These are phyloP conservation scores for Penicillium malachiteum DNA, from an alignment of 495 filamentous ascomycete species.

Conservation along the genomic window DNA sequence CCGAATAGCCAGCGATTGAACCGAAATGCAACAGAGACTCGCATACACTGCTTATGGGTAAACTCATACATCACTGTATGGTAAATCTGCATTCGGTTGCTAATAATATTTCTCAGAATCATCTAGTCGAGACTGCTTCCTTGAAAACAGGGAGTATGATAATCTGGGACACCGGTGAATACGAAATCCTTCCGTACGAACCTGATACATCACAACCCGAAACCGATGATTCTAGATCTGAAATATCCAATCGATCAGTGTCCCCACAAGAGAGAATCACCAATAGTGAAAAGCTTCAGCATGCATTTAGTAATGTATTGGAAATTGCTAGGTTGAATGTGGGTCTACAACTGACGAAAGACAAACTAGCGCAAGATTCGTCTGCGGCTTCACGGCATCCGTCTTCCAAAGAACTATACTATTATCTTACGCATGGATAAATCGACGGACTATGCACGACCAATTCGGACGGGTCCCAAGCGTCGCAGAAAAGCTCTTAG, in stretches of 20 bases:
- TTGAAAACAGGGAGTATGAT: slow-evolving; percentile 59
- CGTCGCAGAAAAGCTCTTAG: slow-evolving; percentile 18
- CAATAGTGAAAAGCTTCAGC: slow-evolving; percentile 53
- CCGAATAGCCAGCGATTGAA: slow-evolving; percentile 56
- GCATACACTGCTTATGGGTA: slow-evolving; percentile 67
- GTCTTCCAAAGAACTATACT: slow-evolving; percentile 58
- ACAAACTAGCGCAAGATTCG: slow-evolving; percentile 54
- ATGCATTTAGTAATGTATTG: slow-evolving; percentile 50
- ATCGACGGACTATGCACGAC: slow-evolving; percentile 37
- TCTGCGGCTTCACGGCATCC: slow-evolving; percentile 57
- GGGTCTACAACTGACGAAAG: background rate
- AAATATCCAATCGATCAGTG: slow-evolving; percentile 18
- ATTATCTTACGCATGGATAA: slow-evolving; percentile 56
- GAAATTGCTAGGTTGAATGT: background rate
- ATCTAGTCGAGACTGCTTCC: slow-evolving; percentile 65
- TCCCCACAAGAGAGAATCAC: slow-evolving; percentile 22
- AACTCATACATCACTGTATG: slow-evolving; percentile 2
- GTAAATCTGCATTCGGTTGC: no score
- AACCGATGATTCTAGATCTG: slow-evolving; percentile 45
- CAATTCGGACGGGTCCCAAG: slow-evolving; percentile 27
- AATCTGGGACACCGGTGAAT: slow-evolving; percentile 71
- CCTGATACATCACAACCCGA: slow-evolving; percentile 30
- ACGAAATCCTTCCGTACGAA: slow-evolving; percentile 53
- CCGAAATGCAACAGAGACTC: slow-evolving; percentile 65
- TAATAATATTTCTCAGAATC: slow-evolving; percentile 46